A percentile compares a stretch with the other conserved stretches of the same genome.
Conservation (phyloP, 345 rosid species). For the Dipteronia sinensis region DNA sequence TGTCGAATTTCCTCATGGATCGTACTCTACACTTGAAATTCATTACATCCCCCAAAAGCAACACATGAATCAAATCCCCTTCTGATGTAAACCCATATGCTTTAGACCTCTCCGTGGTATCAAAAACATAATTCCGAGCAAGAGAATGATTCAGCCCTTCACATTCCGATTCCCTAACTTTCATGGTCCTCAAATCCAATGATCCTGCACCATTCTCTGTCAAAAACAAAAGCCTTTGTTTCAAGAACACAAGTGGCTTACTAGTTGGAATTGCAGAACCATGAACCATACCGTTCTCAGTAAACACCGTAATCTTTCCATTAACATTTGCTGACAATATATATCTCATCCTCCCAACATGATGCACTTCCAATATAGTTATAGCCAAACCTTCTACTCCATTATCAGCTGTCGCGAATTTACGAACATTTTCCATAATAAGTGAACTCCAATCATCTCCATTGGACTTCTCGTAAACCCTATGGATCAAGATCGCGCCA, state of each 20-base stretch:
- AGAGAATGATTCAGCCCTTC: slow-evolving; percentile 80
- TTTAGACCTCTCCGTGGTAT: slow-evolving; percentile 82
- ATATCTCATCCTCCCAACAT: slow-evolving; percentile 81
- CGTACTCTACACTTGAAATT: slow-evolving; percentile 95
- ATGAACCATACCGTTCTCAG: slow-evolving; percentile 66
- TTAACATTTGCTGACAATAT: slow-evolving; percentile 61
- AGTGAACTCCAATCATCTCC: slow-evolving; percentile 71
- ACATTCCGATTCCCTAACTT: slow-evolving; percentile 77
- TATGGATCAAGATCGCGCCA: slow-evolving; percentile 68
- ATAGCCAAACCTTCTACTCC: slow-evolving; percentile 47
- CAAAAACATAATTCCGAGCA: slow-evolving; percentile 65
- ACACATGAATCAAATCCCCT: slow-evolving; percentile 78
- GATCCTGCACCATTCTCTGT: slow-evolving; percentile 96
- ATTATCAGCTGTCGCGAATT: slow-evolving; percentile 37
- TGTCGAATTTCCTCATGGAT: slow-evolving; percentile 69
- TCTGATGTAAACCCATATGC: slow-evolving; percentile 89
- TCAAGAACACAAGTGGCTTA: slow-evolving; percentile 78
- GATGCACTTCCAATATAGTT: slow-evolving; percentile 77
- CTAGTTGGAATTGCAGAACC: slow-evolving; percentile 66
- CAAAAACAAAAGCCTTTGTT: slow-evolving; percentile 91
- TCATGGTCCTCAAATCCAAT: slow-evolving; percentile 85
- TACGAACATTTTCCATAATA: slow-evolving; percentile 58
- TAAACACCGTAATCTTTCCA: slow-evolving; percentile 66
- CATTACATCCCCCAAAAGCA: slow-evolving; percentile 76
- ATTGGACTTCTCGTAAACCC: slow-evolving; percentile 53